phyloP scores from a whole-genome alignment of 2,329 filamentous ascomycete genomes.

The Trichoderma lentiforme region DNA sequence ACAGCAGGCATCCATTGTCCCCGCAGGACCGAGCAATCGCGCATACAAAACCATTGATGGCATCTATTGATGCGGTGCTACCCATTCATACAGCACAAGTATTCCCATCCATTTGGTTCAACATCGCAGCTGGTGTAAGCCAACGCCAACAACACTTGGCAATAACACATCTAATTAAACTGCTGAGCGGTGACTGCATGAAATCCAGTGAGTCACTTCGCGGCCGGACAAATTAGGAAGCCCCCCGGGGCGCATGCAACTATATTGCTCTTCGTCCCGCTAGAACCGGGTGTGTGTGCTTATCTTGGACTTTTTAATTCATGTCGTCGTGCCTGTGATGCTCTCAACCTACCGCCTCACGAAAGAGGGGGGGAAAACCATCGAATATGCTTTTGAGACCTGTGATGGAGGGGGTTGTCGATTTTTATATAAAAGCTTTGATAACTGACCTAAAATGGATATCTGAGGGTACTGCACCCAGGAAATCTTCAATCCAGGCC shows the following conservation, averaged over 20 bases:
- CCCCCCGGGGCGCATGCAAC: neutral
- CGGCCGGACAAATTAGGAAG: neutral
- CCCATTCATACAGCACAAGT: neutral
- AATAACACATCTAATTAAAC: neutral
- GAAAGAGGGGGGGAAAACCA: neutral
- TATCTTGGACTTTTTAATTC: neutral
- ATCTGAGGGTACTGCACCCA: slow-evolving; percentile 2
- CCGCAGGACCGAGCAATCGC: neutral
- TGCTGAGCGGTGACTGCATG: neutral
- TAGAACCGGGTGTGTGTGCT: neutral
- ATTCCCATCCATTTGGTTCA: neutral
- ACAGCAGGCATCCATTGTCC: neutral
- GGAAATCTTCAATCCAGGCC: neutral
- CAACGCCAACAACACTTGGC: neutral
- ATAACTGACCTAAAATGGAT: neutral
- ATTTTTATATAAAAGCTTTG: neutral
- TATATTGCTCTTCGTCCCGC: neutral
- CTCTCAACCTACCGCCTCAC: neutral
- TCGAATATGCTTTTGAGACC: neutral
- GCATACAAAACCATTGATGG: neutral
- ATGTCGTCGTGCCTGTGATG: neutral
- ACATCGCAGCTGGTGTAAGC: neutral
- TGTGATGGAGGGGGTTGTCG: neutral
- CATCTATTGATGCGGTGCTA: neutral
- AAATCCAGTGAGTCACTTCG: neutral